These are phyloP conservation scores for Penicillium concentricum DNA, from an alignment of 2,329 filamentous ascomycete genomes.

Conservation along the genomic window DNA sequence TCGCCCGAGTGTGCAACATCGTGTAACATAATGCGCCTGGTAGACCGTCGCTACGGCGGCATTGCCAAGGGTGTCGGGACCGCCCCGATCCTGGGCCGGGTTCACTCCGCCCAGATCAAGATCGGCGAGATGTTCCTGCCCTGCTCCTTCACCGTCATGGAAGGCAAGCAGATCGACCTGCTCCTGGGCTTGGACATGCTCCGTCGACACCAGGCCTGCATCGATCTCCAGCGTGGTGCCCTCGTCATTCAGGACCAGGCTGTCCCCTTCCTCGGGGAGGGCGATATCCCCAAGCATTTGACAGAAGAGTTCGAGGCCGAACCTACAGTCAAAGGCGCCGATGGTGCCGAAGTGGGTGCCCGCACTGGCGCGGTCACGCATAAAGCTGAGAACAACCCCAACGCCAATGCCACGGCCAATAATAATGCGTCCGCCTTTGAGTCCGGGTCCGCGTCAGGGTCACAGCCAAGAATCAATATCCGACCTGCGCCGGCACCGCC, in stretches of 20 bases:
- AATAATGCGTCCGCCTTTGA: constrained; percentile 15
- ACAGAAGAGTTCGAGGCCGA: constrained; percentile 72
- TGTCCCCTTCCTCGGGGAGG: constrained; percentile 86
- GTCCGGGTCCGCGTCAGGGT: constrained; percentile 15
- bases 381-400: constrained; percentile 25
- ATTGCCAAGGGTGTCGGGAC: constrained; percentile 93
- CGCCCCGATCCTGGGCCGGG: constrained; percentile 88
- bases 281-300: constrained; percentile 84
- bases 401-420: constrained; percentile 8
- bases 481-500: constrained; percentile 21
- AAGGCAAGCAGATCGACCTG: constrained; percentile 93
- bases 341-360: constrained; percentile 84
- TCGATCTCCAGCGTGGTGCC: constrained; percentile 81
- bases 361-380: constrained; percentile 67
- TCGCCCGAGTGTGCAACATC: constrained; percentile 86
- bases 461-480: constrained; percentile 24
- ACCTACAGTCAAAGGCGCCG: constrained; percentile 79
- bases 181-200: constrained; percentile 95
- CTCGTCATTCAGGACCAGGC: constrained; percentile 86
- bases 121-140: constrained; percentile 84
- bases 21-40: constrained; percentile 93
- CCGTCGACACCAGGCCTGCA: constrained; percentile 88
- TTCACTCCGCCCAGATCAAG: constrained; percentile 92
- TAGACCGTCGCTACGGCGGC: constrained; percentile 88
- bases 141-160: constrained; percentile 98